A percentile compares a stretch with the other conserved stretches of the same genome.
phyloP scores from a whole-genome alignment of 2,329 filamentous ascomycete species.

The Venturia asperata region DNA sequence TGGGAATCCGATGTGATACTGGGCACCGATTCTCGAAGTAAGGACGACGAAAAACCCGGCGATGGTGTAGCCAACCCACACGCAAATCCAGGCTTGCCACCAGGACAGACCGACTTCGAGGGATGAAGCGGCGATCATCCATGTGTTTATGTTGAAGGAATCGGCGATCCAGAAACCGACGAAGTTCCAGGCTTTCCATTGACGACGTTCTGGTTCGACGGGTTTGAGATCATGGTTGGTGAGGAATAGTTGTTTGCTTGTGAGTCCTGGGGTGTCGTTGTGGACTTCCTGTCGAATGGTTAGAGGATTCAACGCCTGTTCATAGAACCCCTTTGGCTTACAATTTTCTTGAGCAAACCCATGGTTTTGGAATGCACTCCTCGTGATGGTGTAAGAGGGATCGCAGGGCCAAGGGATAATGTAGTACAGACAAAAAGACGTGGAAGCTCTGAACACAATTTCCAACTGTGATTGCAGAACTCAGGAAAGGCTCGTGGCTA shows the following conservation, averaged over 20 bases:
- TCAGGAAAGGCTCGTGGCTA: neutral
- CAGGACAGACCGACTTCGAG: conserved; percentile 25
- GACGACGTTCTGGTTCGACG: conserved; percentile 70
- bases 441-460: neutral
- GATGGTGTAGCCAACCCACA: conserved; percentile 28
- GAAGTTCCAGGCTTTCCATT: conserved; percentile 85
- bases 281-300: neutral
- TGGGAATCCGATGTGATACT: conserved; percentile 27
- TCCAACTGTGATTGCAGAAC: neutral
- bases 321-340: too few relatives aligned
- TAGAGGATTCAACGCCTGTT: too few relatives aligned
- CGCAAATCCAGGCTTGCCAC: conserved; percentile 29
- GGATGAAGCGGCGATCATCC: conserved; percentile 31
- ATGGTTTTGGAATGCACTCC: neutral
- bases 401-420: neutral
- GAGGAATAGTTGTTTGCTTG: conserved; percentile 74
- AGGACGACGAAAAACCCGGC: conserved; percentile 27
- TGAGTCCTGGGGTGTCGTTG: conserved; percentile 40
- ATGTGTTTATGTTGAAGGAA: conserved; percentile 33
- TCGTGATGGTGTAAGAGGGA: neutral
- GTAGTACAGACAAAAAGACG: neutral
- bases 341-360: neutral
- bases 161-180: conserved; percentile 51
- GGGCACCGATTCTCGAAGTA: conserved; percentile 26
- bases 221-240: conserved; percentile 74